phyloP scores from a whole-genome alignment of 805 yeast species.

The Yarrowia sp. region DNA sequence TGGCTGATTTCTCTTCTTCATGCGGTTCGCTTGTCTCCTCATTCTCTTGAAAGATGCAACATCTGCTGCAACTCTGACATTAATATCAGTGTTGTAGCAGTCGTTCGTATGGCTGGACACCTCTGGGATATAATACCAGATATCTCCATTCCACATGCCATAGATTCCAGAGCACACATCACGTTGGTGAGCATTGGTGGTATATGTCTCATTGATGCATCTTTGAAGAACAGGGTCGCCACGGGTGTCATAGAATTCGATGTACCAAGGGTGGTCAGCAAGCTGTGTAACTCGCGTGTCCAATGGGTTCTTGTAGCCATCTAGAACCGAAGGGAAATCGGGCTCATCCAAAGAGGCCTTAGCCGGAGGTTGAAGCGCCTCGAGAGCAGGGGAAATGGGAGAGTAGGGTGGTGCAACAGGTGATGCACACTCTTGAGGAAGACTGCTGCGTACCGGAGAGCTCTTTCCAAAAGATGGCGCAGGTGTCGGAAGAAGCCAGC shows the following conservation, averaged over 20 bases:
- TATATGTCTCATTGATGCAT: background rate
- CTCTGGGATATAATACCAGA: constrained; percentile 13
- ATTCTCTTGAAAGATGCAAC: constrained; percentile 3
- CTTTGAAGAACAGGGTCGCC: background rate
- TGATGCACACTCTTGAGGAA: background rate
- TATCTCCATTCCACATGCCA: constrained; percentile 5
- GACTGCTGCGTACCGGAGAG: too few relatives aligned
- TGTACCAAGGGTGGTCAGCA: background rate
- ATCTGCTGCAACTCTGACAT: background rate
- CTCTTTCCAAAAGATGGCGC: background rate
- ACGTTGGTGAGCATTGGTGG: background rate
- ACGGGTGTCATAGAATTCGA: constrained; percentile 7
- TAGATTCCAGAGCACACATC: constrained; percentile 5
- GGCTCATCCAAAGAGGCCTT: background rate
- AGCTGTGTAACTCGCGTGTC: background rate
- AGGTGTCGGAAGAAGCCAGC: constrained; percentile 18
- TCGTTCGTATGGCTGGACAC: constrained; percentile 4
- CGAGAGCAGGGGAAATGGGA: background rate
- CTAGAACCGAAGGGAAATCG: constrained; percentile 3
- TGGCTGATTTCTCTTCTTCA: background rate
- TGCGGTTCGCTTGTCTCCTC: background rate
- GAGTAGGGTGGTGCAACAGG: constrained; percentile 3
- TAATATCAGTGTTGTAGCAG: constrained; percentile 1
- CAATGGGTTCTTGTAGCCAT: background rate
- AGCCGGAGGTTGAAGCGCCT: background rate